Evolutionary conservation across 2,329 filamentous ascomycete species (phyloP), one percentile per base, ranked within the genome.

Genomic region (Uncinocarpus reesii): DNA sequence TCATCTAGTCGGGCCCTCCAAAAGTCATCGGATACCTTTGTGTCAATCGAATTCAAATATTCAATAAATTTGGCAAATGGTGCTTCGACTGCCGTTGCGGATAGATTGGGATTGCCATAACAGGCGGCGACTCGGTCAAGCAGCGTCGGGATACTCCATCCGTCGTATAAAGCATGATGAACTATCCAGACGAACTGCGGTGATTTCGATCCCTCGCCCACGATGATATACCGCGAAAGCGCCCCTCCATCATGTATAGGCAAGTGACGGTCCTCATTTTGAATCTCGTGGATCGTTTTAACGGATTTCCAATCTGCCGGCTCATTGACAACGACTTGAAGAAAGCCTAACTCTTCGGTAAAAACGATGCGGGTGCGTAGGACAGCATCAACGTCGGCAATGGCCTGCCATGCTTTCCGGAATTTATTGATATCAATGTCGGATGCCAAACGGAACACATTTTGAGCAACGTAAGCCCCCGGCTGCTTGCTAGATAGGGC

Each of bases 111-210:
- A 28, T 53, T 49, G 18, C 48, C 46, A 23, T 58, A 59, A 21
- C 40, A 44, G 8, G 38, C 34, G 35, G 48, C 50, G 13, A 58
- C 52, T 38, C 51, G 46, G 7, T 56, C 44, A 16, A 56, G 38
- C 15, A 58, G 31, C 35, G 52, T 48, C 13, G 57, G 54, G 31
- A 58, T 53, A 41, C 48, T 56, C 56, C 56, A 61, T 4, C 66
- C 68, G 55, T 71, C 69, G 51, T 70, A 71, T 1, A 71, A 55
- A 7, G 66, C 65, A 49, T 71, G 68, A 51, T 71, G 69, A 49
- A 65, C 61, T 0, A 66, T 69, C 52, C 65, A 66, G 8, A 69
- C 57, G 13, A 71, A 60, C 43, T 65, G 58, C 7, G 50, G 37
- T 20, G 45, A 50, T 8, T 38, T 42, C 10, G 38, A 45, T 2